Base-by-base conservation (phyloP, 2,329 filamentous ascomycete genomes). In the Claviceps cyperi region DNA sequence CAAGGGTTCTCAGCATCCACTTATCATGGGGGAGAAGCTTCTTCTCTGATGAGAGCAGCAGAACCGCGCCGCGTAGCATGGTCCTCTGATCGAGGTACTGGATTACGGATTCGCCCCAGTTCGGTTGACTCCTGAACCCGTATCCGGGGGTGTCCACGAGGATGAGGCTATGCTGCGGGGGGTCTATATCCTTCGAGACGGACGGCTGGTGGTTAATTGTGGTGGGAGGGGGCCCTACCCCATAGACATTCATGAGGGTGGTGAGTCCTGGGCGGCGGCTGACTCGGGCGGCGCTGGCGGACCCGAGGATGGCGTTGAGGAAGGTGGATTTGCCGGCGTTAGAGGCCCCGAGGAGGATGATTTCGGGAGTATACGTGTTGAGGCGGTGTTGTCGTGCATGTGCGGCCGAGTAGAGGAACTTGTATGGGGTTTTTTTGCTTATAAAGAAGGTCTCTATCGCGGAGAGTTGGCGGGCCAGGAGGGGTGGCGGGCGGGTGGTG, bases 281-380 rank as follows among this genome's bases (percentile, higher is more conserved):
- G 22, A 75, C 74, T 46, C 70, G 66, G 13, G 77, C 77, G 5
- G 74, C 62, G 22, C 62, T 59, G 22, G 58, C 53, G 3, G 58
- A 55, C 36, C 81, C 81, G 2, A 83, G 78, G 36, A 94, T 75
- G 17, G 84, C 84, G 61, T 94, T 94, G 67, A 94, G 82, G 57
- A 94, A 84, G 15, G 86, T 87, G 1, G 86, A 92, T 64, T 94
- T 94, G 60, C 88, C 88, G 41, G 89, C 87, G 62, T 94, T 94
- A 56, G 87, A 89, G 59, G 90, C 88, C 43, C 88, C 88, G 38
- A 94, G 79, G 44, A 94, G 76, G 61, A 86, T 84, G 47, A 94
- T 77, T 55, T 81, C 77, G 43, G 77, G 77, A 4, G 72, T 64
- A 53, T 68, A 67, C 22, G 69, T 69, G 61, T 80, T 80, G 57